Evolutionary conservation across 805 yeast species (phyloP), one percentile per base, ranked within the genome.

Genomic region (Ogataea minuta): DNA sequence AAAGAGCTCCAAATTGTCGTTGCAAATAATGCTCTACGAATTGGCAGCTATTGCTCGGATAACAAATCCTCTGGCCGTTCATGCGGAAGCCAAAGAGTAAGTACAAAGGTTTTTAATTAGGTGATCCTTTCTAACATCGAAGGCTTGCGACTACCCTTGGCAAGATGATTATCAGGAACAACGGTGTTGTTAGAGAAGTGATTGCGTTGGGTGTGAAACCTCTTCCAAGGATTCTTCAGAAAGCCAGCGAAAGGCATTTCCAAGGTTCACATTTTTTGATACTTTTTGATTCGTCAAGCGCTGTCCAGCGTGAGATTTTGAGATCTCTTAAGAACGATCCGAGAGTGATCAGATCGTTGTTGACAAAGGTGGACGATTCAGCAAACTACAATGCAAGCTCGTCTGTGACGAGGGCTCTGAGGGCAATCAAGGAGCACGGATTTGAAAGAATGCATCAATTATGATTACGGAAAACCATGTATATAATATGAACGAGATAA

Each of bases 171-270:
- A 74, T 93, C 43, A 77, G 79, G 45, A 90, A 91, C 64, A 87
- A 96, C 72, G 99, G 99, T 35, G 91, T 91, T n/a, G 80, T 91
- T 26, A 76, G 98, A 59, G 81, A 78, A 45, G 77, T 91, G 31
- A 76, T 83, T 36, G 84, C 89, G 46, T 65, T 90, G 60, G 97
- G 96, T 1, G 75, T 80, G 28, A 77, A 77, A 46, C 79, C 80
- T 19, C 71, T 93, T 39, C 96, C 98, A 13, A 83, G 79, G 48
- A 75, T 91, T 45, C 74, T 86, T 65, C 78, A 81, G 49, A 86
- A 86, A 57, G 88, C 88, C 56, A 95, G 89, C 56, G 95, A 90
- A 58, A 74, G 79, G 45, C 95, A 90, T 63, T 87, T 87, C 59
- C 90, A 87, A 59, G 98, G 97, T 2, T 81, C 84, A 43, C 90